Evolutionary conservation across 768 basidiomycete genomes (phyloP).

Genomic region (Rhizopogon roseolus): DNA sequence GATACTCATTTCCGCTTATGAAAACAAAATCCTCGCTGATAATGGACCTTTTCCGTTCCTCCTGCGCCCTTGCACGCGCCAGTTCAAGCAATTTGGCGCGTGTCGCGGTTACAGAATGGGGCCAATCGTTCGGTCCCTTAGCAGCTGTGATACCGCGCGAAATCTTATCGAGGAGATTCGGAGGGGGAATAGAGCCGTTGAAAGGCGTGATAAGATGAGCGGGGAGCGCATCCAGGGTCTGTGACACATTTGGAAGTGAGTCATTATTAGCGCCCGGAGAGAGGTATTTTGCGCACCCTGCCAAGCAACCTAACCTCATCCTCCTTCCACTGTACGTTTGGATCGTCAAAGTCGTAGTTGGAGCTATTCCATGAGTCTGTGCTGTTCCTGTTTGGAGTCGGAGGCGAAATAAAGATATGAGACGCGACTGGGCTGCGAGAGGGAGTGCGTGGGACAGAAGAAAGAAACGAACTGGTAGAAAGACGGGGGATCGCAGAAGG

Average conservation of each 20-base stretch:
- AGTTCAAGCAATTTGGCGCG: conserved; percentile 80
- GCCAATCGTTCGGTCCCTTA: conserved; percentile 77
- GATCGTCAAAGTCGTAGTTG: conserved; percentile 56
- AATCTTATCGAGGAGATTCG: conserved; percentile 84
- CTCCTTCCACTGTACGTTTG: conserved; percentile 67
- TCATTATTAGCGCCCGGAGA: not conserved
- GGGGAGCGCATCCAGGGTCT: conserved; percentile 84
- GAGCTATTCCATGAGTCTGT: conserved; percentile 86
- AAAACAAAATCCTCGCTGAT: conserved; percentile 42
- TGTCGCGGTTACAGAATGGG: conserved; percentile 76
- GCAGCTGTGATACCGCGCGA: conserved; percentile 71
- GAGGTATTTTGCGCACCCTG: conserved; percentile 41
- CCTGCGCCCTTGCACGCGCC: conserved; percentile 60
- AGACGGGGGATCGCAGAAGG: conserved; percentile 44
- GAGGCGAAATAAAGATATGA: conserved; percentile 44
- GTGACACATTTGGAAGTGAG: not conserved
- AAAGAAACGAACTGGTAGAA: conserved; percentile 29
- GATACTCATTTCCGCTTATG: conserved; percentile 5
- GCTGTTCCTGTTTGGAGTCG: conserved; percentile 50
- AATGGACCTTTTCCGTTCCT: conserved; percentile 37
- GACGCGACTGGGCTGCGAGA: conserved; percentile 49
- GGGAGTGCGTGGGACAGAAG: conserved; percentile 55
- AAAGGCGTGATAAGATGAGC: conserved; percentile 84
- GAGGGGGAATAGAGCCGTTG: conserved; percentile 77
- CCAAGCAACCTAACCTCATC: conserved; percentile 67